Evolutionary conservation across 1,139 yeast genomes (phyloP).

Genomic region (Hemisphaericaspora xylofermentans): DNA sequence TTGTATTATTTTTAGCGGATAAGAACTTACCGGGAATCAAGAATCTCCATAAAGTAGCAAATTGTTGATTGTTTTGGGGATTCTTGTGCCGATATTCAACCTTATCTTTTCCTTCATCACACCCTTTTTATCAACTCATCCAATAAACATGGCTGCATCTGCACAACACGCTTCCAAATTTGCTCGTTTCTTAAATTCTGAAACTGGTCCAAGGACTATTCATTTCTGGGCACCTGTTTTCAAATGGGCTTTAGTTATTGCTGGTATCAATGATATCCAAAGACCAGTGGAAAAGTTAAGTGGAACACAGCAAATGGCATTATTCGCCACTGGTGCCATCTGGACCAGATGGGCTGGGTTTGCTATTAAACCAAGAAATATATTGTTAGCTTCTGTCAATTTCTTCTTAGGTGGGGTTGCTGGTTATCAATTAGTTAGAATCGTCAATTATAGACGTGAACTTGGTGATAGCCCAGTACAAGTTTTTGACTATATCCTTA

Average conservation of each 20-base stretch:
- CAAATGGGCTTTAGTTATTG: constrained; percentile 87
- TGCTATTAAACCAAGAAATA: constrained; percentile 87
- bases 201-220: constrained; percentile 92
- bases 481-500: constrained; percentile 56
- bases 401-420: constrained; percentile 92
- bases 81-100: not conserved
- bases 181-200: constrained; percentile 71
- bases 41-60: not conserved
- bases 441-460: constrained; percentile 58
- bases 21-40: not conserved
- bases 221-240: constrained; percentile 83
- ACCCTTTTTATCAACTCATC: not conserved
- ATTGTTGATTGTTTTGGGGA: not conserved
- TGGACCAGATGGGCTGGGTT: constrained; percentile 98
- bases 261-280: constrained; percentile 81
- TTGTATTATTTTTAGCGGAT: constrained; percentile 2
- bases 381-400: constrained; percentile 86
- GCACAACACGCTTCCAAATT: constrained; percentile 59
- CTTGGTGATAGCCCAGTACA: constrained; percentile 51
- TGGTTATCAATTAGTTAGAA: constrained; percentile 75
- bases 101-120: not conserved
- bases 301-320: constrained; percentile 89
- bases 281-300: constrained; percentile 91
- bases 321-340: constrained; percentile 87
- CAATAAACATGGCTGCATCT: constrained; percentile 37